phyloP scores from a whole-genome alignment of 371 early-diverging fungal genomes.

The Fennellomyces sp. region DNA sequence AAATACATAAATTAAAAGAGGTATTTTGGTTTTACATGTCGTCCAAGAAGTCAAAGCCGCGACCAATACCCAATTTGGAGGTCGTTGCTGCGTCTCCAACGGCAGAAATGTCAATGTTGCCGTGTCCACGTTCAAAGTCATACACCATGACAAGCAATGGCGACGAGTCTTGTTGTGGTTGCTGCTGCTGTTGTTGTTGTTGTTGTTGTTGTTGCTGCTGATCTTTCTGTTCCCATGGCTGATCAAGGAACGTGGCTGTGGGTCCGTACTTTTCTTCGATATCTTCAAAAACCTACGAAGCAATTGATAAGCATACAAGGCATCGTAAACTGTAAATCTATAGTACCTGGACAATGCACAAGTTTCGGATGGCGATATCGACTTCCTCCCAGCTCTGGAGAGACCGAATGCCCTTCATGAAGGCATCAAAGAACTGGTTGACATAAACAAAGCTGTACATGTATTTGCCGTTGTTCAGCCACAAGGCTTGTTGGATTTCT shows the following conservation, averaged over 20 bases:
- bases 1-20: neutral
- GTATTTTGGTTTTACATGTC: conserved; percentile 6
- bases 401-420: conserved; percentile 51
- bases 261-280: conserved; percentile 37
- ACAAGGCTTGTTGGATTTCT: conserved; percentile 57
- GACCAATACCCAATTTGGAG: conserved; percentile 22
- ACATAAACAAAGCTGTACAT: conserved; percentile 59
- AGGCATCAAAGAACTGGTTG: conserved; percentile 65
- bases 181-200: neutral
- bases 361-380: conserved; percentile 52
- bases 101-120: conserved; percentile 36
- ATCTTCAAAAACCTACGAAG: conserved; percentile 57
- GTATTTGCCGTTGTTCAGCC: conserved; percentile 44
- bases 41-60: conserved; percentile 23
- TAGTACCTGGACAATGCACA: conserved; percentile 56
- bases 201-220: neutral
- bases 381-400: conserved; percentile 56
- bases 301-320: neutral
- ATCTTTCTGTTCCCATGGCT: conserved; percentile 14
- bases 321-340: neutral
- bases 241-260: conserved; percentile 10
- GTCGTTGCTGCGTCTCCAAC: conserved; percentile 17
- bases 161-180: neutral
- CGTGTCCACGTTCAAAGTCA: conserved; percentile 58
- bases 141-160: conserved; percentile 53